Evolutionary conservation across 2,329 filamentous ascomycete species (phyloP).

Genomic region (Colletotrichum sp.): DNA sequence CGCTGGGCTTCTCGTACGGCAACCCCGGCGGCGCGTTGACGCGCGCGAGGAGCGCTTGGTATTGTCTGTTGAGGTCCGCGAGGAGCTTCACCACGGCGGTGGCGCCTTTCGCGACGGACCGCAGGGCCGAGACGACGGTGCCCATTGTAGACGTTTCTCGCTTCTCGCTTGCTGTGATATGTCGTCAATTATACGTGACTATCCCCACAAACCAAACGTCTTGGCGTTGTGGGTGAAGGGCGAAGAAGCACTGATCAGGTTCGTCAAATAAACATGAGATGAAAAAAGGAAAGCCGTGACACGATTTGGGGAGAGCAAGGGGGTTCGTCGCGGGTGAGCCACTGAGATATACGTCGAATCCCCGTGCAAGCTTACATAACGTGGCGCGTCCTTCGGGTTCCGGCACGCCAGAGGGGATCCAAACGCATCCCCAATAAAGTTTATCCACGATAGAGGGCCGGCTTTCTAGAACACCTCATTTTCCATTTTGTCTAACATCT

Average conservation of each 20-base stretch:
- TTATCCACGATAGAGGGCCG: not conserved
- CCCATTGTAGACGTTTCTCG: conserved; percentile 31
- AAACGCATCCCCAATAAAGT: not conserved
- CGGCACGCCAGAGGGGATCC: not conserved
- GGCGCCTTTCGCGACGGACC: conserved; percentile 26
- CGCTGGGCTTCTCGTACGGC: conserved; percentile 45
- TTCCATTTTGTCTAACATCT: conserved; percentile 4
- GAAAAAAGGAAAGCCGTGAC: not conserved
- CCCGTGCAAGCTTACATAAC: not conserved
- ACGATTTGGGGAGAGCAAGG: not conserved
- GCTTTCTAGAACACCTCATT: not conserved
- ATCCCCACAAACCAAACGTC: not conserved
- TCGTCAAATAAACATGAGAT: not conserved
- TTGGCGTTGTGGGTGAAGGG: not conserved
- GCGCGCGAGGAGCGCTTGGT: conserved; percentile 33
- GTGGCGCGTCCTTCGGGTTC: not conserved
- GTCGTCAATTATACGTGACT: not conserved
- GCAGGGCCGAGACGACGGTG: conserved; percentile 32
- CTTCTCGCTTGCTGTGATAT: too few species aligned
- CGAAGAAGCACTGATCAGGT: not conserved
- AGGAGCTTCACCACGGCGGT: conserved; percentile 29
- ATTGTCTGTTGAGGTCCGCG: conserved; percentile 29
- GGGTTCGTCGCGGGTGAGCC: not conserved
- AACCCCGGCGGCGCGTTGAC: conserved; percentile 39
- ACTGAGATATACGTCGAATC: not conserved